Evolutionary conservation across 2,329 filamentous ascomycete genomes (phyloP), one percentile per base, ranked within the genome.

Genomic region (Ascochyta viciae-villosae): DNA sequence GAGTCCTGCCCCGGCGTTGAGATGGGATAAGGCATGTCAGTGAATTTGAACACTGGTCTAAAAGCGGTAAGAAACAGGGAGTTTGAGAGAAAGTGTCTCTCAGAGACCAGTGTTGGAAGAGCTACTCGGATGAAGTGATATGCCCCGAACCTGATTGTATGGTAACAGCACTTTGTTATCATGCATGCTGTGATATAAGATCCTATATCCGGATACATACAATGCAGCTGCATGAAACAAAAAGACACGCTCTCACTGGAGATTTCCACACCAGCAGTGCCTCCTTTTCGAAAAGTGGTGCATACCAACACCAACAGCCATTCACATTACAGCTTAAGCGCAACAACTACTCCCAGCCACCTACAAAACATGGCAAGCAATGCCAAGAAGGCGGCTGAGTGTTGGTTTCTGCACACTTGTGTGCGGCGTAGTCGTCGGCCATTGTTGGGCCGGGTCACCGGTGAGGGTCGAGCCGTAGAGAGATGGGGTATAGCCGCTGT

Each of bases 351-450:
- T 58, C 44, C 56, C 58, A 57, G 49, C 62, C 58, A 64, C 64
- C 51, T 58, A 45, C 42, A 60, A 61, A 59, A 54, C 35, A 43
- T 59, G 59, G 19, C 22, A 23, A 38, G 40, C 22, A 22, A 22
- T 45, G 43, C 68, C 66, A 69, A 67, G 65, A 64, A 68, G 41
- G 66, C 63, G 67, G 63, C 68, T 70, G 63, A 70, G 65, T 54
- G 57, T 40, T 57, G 38, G 44, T 62, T 57, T 54, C 53, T 65
- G 55, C 57, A 62, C 43, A 59, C 41, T 40, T 62, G 53, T 55
- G 51, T 67, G 57, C 61, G 66, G 63, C 63, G 61, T 55, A 44
- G 55, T 54, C 54, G 23, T 69, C 60, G 63, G 63, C 51, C 54
- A 56, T 54, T 62, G 58, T 60, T 61, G 60, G 57, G 38, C 61